phyloP scores from a whole-genome alignment of 2,329 filamentous ascomycete genomes.

The Neodidymelliopsis sp. region DNA sequence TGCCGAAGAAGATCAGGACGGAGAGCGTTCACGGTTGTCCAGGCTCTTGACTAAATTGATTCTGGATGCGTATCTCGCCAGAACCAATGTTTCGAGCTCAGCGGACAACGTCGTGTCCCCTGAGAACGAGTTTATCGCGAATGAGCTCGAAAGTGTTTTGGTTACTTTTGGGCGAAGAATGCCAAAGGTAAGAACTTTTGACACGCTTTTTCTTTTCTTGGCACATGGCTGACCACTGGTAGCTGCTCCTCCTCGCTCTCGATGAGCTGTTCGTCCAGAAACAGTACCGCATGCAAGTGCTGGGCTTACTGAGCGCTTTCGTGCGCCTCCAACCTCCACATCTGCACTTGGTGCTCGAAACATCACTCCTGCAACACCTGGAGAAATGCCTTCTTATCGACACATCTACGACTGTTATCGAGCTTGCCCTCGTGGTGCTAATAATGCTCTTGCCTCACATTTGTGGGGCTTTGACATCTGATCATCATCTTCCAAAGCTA shows the following conservation, averaged over 20 bases:
- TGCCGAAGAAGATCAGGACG: slow-evolving; percentile 61
- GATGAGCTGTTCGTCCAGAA: slow-evolving; percentile 71
- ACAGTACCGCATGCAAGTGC: slow-evolving; percentile 67
- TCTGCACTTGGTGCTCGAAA: slow-evolving; percentile 75
- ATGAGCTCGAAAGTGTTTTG: slow-evolving; percentile 62
- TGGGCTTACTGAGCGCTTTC: slow-evolving; percentile 75
- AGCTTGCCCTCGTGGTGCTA: slow-evolving; percentile 74
- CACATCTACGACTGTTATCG: slow-evolving; percentile 78
- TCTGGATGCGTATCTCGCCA: slow-evolving; percentile 53
- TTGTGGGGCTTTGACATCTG: slow-evolving; percentile 71
- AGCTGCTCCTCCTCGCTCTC: slow-evolving; percentile 72
- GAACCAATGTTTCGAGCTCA: slow-evolving; percentile 50
- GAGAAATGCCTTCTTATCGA: slow-evolving; percentile 78
- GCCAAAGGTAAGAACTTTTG: slow-evolving; percentile 62
- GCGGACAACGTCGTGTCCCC: slow-evolving; percentile 50
- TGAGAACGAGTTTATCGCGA: slow-evolving; percentile 56
- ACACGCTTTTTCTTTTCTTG: background rate
- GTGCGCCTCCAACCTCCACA: slow-evolving; percentile 81
- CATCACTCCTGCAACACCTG: slow-evolving; percentile 73
- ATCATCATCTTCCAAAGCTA: slow-evolving; percentile 69
- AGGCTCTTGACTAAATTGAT: slow-evolving; percentile 64
- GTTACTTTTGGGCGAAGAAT: slow-evolving; percentile 69
- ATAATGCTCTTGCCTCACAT: slow-evolving; percentile 87
- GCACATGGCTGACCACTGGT: slow-evolving; percentile 17
- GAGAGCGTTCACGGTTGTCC: slow-evolving; percentile 54